Conservation (phyloP, 2,329 filamentous ascomycete species). For the Fusarium papillatum region DNA sequence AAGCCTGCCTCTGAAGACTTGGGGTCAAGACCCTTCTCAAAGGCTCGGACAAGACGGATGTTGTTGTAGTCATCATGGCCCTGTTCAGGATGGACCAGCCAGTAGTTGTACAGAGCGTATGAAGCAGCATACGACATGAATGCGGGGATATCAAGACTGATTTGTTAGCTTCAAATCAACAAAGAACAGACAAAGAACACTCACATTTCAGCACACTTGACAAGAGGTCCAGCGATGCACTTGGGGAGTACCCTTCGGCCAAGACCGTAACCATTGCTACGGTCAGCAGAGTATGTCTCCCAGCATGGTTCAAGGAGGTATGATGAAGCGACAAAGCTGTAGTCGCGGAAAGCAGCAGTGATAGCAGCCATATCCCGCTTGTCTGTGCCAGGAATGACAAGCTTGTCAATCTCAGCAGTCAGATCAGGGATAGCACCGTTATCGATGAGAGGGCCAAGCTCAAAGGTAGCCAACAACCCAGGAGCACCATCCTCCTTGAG, state of each 20-base stretch:
- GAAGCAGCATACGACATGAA: slow-evolving; percentile 66
- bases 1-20: slow-evolving; percentile 94
- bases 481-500: slow-evolving; percentile 33
- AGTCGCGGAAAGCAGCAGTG: slow-evolving; percentile 33
- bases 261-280: slow-evolving; percentile 27
- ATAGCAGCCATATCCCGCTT: slow-evolving; percentile 35
- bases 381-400: slow-evolving; percentile 24
- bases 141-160: slow-evolving; percentile 30
- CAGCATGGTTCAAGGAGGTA: slow-evolving; percentile 36
- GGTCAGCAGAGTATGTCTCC: slow-evolving; percentile 32
- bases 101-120: slow-evolving; percentile 79
- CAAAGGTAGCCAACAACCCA: slow-evolving; percentile 30
- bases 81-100: slow-evolving; percentile 65
- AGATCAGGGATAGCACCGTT: slow-evolving; percentile 32
- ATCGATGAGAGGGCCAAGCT: slow-evolving; percentile 29
- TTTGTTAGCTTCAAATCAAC: background rate
- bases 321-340: slow-evolving; percentile 33
- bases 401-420: slow-evolving; percentile 34
- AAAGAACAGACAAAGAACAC: background rate
- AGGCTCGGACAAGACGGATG: slow-evolving; percentile 89
- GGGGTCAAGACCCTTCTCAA: slow-evolving; percentile 90
- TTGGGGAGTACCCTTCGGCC: slow-evolving; percentile 33
- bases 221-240: slow-evolving; percentile 34
- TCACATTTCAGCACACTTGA: slow-evolving; percentile 37
- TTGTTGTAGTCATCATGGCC: slow-evolving; percentile 74